Evolutionary conservation across 2,329 filamentous ascomycete species (phyloP).

Genomic region (Esteya vermicola): DNA sequence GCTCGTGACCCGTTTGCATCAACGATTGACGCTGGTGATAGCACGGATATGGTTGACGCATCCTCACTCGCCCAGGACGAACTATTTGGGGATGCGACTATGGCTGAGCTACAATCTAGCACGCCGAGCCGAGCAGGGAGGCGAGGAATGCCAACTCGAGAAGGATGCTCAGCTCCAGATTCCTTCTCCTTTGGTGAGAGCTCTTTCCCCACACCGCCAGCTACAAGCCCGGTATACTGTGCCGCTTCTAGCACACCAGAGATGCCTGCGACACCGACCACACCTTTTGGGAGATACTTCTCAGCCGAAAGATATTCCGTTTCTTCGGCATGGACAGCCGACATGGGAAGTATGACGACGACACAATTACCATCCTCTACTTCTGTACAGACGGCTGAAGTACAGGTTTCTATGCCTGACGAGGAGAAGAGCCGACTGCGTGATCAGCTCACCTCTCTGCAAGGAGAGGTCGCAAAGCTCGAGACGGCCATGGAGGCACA

Average conservation of each 20-base stretch:
- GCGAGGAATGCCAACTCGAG: too few relatives aligned
- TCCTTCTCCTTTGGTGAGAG: too few relatives aligned
- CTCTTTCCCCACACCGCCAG: slow-evolving; percentile 42
- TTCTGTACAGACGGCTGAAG: slow-evolving; percentile 12
- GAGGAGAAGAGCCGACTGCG: slow-evolving; percentile 26
- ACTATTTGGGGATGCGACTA: slow-evolving; percentile 33
- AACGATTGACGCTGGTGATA: slow-evolving; percentile 11
- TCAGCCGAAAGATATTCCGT: too few relatives aligned
- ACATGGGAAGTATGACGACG: slow-evolving; percentile 6
- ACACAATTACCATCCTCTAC: background rate
- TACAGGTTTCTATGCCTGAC: slow-evolving; percentile 28
- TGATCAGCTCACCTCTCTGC: slow-evolving; percentile 32
- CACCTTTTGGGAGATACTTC: background rate
- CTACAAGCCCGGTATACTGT: slow-evolving; percentile 39
- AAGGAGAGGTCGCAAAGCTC: slow-evolving; percentile 32
- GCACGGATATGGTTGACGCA: slow-evolving; percentile 19
- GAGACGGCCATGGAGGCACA: slow-evolving; percentile 32
- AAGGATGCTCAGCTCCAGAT: too few relatives aligned
- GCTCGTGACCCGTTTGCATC: slow-evolving; percentile 30
- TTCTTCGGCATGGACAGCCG: too few relatives aligned
- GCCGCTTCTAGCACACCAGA: too few relatives aligned
- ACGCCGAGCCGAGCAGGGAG: slow-evolving; percentile 27
- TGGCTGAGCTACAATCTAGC: slow-evolving; percentile 35
- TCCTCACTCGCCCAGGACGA: slow-evolving; percentile 15
- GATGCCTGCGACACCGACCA: slow-evolving; percentile 15